phyloP scores from a whole-genome alignment of 1,284 basidiomycete species.

The Agaricales sp. region DNA sequence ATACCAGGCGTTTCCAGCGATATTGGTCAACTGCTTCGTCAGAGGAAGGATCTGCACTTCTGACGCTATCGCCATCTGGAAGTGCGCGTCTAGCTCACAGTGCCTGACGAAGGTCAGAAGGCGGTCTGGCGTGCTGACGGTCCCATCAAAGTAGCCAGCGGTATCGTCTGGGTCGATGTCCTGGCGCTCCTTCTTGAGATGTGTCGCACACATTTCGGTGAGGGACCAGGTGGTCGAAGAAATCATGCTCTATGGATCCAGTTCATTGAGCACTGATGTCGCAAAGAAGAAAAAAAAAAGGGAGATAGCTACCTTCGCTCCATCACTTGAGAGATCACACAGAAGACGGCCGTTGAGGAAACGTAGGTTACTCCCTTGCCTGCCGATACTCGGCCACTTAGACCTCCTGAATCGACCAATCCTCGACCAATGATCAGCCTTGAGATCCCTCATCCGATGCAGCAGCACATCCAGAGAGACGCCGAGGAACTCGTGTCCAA shows the following conservation, averaged over 20 bases:
- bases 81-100: constrained; percentile 90
- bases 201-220: constrained; percentile 92
- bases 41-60: constrained; percentile 87
- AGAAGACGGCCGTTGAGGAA: constrained; percentile 83
- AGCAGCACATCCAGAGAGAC: constrained; percentile 87
- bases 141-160: constrained; percentile 82
- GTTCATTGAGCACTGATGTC: background rate
- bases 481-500: constrained; percentile 94
- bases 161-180: constrained; percentile 97
- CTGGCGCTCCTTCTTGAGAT: constrained; percentile 78
- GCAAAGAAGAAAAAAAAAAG: constrained; percentile 1
- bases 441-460: constrained; percentile 85
- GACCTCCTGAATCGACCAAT: constrained; percentile 87
- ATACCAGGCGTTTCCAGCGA: constrained; percentile 99
- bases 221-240: constrained; percentile 95
- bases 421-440: constrained; percentile 88
- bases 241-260: constrained; percentile 69
- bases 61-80: constrained; percentile 89
- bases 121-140: constrained; percentile 67
- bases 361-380: constrained; percentile 77
- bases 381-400: constrained; percentile 74
- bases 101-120: constrained; percentile 86
- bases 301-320: constrained; percentile 61
- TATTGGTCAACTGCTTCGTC: constrained; percentile 90
- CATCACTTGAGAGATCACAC: constrained; percentile 91